Base-by-base conservation (phyloP, 2,329 filamentous ascomycete species). In the Boeremia lycopersici region DNA sequence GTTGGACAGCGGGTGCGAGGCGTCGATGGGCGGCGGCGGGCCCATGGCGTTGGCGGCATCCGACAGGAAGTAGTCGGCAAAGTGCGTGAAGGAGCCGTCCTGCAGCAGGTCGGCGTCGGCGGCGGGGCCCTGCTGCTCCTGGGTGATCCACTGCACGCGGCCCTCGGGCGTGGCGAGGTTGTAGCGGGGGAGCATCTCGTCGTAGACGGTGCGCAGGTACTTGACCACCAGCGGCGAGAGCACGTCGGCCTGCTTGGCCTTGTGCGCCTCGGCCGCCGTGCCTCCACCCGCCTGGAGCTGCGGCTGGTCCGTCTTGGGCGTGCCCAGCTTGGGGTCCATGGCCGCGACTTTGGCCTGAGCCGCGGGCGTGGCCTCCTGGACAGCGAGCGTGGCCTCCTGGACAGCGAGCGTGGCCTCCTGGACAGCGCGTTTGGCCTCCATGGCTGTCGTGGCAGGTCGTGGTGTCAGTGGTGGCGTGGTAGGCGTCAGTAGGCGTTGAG, bases 1-100 rank as follows among this genome's bases (percentile, higher is more conserved):
- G 71, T 96, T 91, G 41, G 89, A 90, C 53, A 96, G 81, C 4
- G 91, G 89, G 47, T 83, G 84, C 0, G 82, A 83, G 29, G 86
- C 72, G 68, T 92, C 88, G 80, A 59, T 76, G 67, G 28, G 77
- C 64, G 19, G 74, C 53, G 7, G 76, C 72, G 19, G 76, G 71
- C n/a, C 80, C 78, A 60, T 64, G 31, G 78, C 81, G 61, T 77
- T 78, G 7, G 78, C 77, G 12, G 74, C 70, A 17, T 75, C 69
- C 28, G 75, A 79, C 43, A 74, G 74, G 74, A 84, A 80, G 59
- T 82, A 82, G 40, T 74, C 70, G 30, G 62, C 67, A 30, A 75
- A 74, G 34, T 66, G 60, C 1, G 65, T 59, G 48, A 73, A 69
- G 12, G 72, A 71, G 31, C 68, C 70, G 43, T 70, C 67, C 28